phyloP scores from a whole-genome alignment of 2,329 filamentous ascomycete species.

The Ambrosiella beaveri region DNA sequence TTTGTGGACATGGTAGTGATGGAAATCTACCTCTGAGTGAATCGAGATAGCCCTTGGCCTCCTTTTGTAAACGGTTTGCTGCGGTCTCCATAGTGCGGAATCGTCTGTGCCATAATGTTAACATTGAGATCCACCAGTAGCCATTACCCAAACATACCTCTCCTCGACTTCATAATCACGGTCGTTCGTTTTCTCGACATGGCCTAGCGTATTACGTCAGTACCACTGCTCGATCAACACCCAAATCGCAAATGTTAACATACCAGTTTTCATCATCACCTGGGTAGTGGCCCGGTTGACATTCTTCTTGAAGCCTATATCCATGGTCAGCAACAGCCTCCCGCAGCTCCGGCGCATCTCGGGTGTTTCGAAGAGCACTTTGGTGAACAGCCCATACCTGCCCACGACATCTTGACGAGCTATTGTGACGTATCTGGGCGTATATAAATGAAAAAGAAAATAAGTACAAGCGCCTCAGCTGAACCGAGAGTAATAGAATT shows the following conservation, averaged over 20 bases:
- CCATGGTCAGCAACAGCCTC: constrained; percentile 19
- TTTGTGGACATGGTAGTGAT: background rate
- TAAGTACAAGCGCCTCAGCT: background rate
- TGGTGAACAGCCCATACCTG: constrained; percentile 29
- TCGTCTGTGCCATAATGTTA: constrained; percentile 38
- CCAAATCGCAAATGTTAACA: constrained; percentile 15
- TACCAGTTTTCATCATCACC: constrained; percentile 99
- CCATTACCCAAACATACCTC: constrained; percentile 36
- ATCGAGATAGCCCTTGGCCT: constrained; percentile 95
- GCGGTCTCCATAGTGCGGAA: constrained; percentile 97
- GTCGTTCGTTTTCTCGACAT: constrained; percentile 97
- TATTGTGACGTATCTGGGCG: background rate
- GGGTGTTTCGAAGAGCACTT: constrained; percentile 5
- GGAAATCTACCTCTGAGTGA: constrained; percentile 58
- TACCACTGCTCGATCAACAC: constrained; percentile 12
- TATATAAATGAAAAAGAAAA: background rate
- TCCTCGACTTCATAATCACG: constrained; percentile 98
- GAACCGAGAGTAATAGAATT: too few species aligned
- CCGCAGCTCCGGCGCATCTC: constrained; percentile 16
- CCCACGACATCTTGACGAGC: constrained; percentile 47
- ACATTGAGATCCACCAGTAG: background rate
- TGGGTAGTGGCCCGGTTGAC: constrained; percentile 97
- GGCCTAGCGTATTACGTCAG: constrained; percentile 34
- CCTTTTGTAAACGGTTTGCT: constrained; percentile 80
- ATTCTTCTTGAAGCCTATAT: constrained; percentile 50